phyloP scores from a whole-genome alignment of 305 asterid species.

The Fraxinus angustifolia region DNA sequence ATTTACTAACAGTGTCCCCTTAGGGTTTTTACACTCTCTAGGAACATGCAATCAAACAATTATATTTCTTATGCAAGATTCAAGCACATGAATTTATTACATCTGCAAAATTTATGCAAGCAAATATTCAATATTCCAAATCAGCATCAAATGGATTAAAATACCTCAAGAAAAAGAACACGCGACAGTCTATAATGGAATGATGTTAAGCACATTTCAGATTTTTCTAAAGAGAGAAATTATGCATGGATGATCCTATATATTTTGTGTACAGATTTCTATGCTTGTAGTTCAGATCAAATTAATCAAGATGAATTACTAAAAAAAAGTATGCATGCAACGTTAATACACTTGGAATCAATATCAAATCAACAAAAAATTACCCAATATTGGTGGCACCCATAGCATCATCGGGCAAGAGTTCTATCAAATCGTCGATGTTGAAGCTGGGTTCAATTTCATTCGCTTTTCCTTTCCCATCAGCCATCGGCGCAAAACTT shows the following conservation, averaged over 20 bases:
- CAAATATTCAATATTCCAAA: background rate
- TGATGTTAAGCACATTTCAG: background rate
- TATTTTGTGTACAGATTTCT: background rate
- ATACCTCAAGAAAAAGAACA: background rate
- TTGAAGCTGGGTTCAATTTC: slow-evolving; percentile 20
- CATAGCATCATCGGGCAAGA: slow-evolving; percentile 28
- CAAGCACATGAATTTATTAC: background rate
- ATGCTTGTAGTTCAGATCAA: background rate
- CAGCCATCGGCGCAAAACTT: slow-evolving; percentile 22
- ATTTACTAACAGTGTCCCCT: background rate
- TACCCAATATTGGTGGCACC: slow-evolving; percentile 24
- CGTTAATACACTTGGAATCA: background rate
- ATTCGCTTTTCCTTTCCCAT: slow-evolving; percentile 14
- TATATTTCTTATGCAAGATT: background rate
- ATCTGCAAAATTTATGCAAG: background rate
- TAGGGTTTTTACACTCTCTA: background rate
- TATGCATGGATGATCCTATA: background rate
- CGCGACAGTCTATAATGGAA: background rate
- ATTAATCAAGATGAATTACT: background rate
- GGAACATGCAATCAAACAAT: background rate
- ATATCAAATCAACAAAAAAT: background rate
- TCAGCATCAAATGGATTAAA: background rate
- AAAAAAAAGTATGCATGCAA: slow-evolving; percentile 20
- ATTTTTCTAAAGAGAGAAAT: background rate
- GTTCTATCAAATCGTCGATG: slow-evolving; percentile 21